Evolutionary conservation across 2,329 filamentous ascomycete species (phyloP).

Genomic region (Fusarium setosum): DNA sequence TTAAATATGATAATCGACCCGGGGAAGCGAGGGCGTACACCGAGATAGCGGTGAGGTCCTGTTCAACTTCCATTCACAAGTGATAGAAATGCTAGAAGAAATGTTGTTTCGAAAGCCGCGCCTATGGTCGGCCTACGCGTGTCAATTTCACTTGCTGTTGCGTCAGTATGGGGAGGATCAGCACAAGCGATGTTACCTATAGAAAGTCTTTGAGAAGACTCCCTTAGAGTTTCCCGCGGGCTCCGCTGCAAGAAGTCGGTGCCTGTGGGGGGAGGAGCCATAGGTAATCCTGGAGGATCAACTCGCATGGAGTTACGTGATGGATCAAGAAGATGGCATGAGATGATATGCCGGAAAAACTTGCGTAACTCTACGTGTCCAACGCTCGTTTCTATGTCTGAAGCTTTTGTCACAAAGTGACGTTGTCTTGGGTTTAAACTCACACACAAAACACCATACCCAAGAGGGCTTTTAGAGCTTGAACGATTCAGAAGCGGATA

Average conservation of each 20-base stretch:
- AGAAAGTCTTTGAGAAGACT: background rate
- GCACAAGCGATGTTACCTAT: background rate
- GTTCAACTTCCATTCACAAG: background rate
- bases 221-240: constrained; percentile 2
- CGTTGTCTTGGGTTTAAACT: too few relatives aligned
- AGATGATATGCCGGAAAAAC: background rate
- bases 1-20: background rate
- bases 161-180: constrained; percentile 3
- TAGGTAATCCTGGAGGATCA: constrained; percentile 6
- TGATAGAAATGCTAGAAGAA: background rate
- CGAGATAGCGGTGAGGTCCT: constrained; percentile 1
- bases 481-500: background rate
- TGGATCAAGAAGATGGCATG: background rate
- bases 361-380: background rate
- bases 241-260: too few relatives aligned
- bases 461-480: background rate
- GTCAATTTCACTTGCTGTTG: background rate
- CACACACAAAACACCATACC: too few relatives aligned
- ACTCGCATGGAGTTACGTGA: background rate
- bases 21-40: background rate
- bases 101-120: background rate
- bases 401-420: background rate
- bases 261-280: background rate
- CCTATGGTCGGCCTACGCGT: background rate
- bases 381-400: background rate